phyloP scores from a whole-genome alignment of 2,329 filamentous ascomycete genomes.

The Ophiostoma quercus region DNA sequence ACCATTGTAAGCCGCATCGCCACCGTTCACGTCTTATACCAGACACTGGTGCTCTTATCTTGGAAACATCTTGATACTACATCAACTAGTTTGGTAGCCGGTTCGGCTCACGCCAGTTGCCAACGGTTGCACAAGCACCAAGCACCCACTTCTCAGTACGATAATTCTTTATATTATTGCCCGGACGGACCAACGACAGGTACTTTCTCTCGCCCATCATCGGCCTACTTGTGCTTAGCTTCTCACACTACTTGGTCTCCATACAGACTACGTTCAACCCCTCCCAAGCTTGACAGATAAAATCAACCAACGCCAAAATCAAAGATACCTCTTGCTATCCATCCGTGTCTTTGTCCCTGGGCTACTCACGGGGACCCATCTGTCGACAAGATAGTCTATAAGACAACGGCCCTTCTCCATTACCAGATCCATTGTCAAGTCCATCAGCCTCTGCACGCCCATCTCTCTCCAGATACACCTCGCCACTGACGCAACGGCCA shows the following conservation, averaged over 20 bases:
- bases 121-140: not conserved
- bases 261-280: conserved; percentile 21
- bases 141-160: not conserved
- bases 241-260: conserved; percentile 23
- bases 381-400: not conserved
- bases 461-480: not conserved
- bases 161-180: not conserved
- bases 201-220: conserved; percentile 18
- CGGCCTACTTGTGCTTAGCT: conserved; percentile 21
- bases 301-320: not conserved
- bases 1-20: not conserved
- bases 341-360: not conserved
- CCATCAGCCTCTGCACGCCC: not conserved
- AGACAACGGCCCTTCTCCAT: not conserved
- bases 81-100: not conserved
- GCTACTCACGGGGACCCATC: not conserved
- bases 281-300: conserved; percentile 8
- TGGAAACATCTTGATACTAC: not conserved
- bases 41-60: not conserved
- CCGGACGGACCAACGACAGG: not conserved
- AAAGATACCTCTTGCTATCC: not conserved
- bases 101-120: not conserved
- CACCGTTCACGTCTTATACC: not conserved
- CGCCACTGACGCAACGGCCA: not conserved
- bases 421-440: not conserved